These are phyloP conservation scores for Trichoderma breve DNA, from an alignment of 2,329 filamentous ascomycete genomes.

Conservation along the genomic window DNA sequence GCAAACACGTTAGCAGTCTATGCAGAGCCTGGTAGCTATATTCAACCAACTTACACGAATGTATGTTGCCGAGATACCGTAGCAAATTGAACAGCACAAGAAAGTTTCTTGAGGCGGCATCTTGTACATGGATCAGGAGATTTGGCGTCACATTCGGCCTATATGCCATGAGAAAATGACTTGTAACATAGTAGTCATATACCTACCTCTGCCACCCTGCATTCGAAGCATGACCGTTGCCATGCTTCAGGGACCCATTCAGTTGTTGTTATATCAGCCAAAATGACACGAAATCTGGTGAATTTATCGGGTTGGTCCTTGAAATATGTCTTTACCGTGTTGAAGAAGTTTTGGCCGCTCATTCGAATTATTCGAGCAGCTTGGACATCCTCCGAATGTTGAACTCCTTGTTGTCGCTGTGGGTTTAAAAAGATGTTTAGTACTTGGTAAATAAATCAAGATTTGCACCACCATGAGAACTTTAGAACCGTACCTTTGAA, in stretches of 20 bases:
- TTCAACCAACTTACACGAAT: neutral
- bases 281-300: neutral
- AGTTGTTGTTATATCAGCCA: neutral
- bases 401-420: neutral
- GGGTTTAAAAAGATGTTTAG: too few species aligned
- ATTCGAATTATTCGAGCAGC: neutral
- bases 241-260: neutral
- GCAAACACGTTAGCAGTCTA: neutral
- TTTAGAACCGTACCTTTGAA: neutral
- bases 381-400: neutral
- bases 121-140: neutral
- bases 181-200: too few species aligned
- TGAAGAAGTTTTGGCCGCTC: neutral
- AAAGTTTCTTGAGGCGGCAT: neutral
- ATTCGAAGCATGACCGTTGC: neutral
- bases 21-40: rapidly evolving
- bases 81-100: neutral
- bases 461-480: too few species aligned
- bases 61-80: neutral
- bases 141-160: neutral
- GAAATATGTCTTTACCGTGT: neutral
- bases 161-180: neutral
- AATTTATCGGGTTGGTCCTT: neutral
- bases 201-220: neutral
- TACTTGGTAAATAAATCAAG: neutral